phyloP scores from a whole-genome alignment of 202 grass and related monocot species.

The Eragrostis tef region DNA sequence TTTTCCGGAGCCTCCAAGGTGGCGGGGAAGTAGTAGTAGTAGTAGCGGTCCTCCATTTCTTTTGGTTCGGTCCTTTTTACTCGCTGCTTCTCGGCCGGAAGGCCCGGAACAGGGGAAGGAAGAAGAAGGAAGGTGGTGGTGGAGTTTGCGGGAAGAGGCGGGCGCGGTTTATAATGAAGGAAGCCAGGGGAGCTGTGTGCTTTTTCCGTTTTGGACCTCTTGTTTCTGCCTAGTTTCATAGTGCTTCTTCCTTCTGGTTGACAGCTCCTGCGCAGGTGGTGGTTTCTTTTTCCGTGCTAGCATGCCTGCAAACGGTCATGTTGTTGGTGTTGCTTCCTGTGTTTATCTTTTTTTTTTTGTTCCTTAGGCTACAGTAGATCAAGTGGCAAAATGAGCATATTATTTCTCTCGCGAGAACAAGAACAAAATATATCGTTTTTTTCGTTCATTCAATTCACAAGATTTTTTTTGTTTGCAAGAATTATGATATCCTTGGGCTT shows the following conservation, averaged over 20 bases:
- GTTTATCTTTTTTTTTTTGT: neutral
- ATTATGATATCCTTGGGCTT: too few species aligned
- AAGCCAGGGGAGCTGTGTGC: neutral
- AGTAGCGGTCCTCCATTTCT: constrained; percentile 51
- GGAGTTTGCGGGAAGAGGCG: neutral
- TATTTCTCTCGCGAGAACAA: too few species aligned
- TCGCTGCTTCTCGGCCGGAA: constrained; percentile 12
- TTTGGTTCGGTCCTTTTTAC: neutral
- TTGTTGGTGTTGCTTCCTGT: neutral
- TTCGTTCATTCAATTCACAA: neutral
- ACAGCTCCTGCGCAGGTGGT: neutral
- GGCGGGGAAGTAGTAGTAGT: neutral
- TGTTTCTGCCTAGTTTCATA: neutral
- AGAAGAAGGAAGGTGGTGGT: constrained; percentile 26
- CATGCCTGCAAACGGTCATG: neutral
- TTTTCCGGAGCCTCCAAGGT: neutral
- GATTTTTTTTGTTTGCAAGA: too few species aligned
- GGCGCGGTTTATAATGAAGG: constrained; percentile 20
- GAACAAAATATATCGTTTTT: too few species aligned
- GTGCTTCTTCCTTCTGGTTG: neutral
- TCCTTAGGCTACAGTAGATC: neutral
- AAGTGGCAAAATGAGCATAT: too few species aligned
- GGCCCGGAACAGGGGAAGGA: neutral
- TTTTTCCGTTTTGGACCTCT: constrained; percentile 23
- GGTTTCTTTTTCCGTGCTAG: neutral